A percentile compares a stretch with the other conserved stretches of the same genome.
Conservation (phyloP, 352 stramenopile genomes). For the Peronospora farinosa region DNA sequence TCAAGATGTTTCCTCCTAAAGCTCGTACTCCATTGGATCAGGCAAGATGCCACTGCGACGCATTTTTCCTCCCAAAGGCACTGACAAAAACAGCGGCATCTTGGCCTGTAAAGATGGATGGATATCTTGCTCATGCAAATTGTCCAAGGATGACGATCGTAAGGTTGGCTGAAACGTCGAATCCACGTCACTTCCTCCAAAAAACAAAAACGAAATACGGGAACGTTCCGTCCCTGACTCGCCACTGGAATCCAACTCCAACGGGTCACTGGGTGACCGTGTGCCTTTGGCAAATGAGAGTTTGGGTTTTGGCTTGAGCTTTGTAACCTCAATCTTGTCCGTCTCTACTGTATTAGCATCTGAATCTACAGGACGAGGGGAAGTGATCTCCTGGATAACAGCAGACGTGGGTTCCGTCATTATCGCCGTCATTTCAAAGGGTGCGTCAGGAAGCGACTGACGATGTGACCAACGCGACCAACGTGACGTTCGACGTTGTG, state of each 20-base stretch:
- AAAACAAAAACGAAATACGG: constrained; percentile 52
- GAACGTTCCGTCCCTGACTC: constrained; percentile 20
- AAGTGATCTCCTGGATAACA: constrained; percentile 20
- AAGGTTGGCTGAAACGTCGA: constrained; percentile 44
- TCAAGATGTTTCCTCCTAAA: constrained; percentile 24
- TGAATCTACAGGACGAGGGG: neutral
- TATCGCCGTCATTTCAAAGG: constrained; percentile 12
- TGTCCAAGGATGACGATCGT: constrained; percentile 26
- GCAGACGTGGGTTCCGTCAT: constrained; percentile 3
- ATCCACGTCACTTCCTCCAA: constrained; percentile 47
- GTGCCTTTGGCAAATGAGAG: constrained; percentile 8
- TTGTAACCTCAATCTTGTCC: constrained; percentile 13
- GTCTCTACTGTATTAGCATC: constrained; percentile 21
- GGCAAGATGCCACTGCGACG: constrained; percentile 40
- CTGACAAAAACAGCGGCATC: constrained; percentile 65
- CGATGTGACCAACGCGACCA: constrained; percentile 29
- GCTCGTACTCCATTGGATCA: constrained; percentile 53
- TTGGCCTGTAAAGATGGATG: constrained; percentile 48
- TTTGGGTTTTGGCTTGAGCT: constrained; percentile 15
- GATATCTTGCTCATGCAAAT: constrained; percentile 47
- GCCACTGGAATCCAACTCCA: constrained; percentile 31
- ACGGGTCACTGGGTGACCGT: constrained; percentile 22
- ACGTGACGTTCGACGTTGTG: constrained; percentile 30
- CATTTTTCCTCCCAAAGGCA: constrained; percentile 34
- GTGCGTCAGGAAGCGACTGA: constrained; percentile 21